Evolutionary conservation across 306 rosid genomes (phyloP).

Genomic region (Prunus fruticosa): DNA sequence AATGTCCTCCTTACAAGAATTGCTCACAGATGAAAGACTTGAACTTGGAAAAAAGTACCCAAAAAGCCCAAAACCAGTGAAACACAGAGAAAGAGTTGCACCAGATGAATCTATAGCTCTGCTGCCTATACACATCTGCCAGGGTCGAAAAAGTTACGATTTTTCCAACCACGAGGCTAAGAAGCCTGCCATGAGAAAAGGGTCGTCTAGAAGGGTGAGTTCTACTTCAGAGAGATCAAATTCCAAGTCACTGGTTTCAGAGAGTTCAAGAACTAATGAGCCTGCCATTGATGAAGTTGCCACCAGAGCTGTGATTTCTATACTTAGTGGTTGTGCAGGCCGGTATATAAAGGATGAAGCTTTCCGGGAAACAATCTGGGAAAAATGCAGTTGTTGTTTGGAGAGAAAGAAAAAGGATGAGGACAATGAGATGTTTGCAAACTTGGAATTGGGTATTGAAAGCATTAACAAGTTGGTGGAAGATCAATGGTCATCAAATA

Average conservation of each 20-base stretch:
- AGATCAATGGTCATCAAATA: slow-evolving; percentile 26
- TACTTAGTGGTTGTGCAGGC: slow-evolving; percentile 64
- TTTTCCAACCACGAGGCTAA: slow-evolving; percentile 24
- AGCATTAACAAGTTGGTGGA: slow-evolving; percentile 53
- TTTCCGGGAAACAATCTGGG: slow-evolving; percentile 45
- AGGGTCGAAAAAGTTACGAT: slow-evolving; percentile 27
- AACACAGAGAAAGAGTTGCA: slow-evolving; percentile 15
- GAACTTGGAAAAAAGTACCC: slow-evolving; percentile 13
- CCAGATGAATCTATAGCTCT: slow-evolving; percentile 15
- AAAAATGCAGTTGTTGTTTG: slow-evolving; percentile 56
- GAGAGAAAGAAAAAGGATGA: slow-evolving; percentile 28
- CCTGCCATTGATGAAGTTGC: slow-evolving; percentile 60
- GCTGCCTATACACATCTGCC: slow-evolving; percentile 48
- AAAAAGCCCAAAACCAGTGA: slow-evolving; percentile 15
- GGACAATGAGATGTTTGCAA: slow-evolving; percentile 35
- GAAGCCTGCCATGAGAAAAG: slow-evolving; percentile 16
- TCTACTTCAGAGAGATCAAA: slow-evolving; percentile 40
- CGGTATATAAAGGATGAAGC: slow-evolving; percentile 47
- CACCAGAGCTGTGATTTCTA: slow-evolving; percentile 56
- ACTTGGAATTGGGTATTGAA: slow-evolving; percentile 46
- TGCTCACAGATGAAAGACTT: slow-evolving; percentile 62
- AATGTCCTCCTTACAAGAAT: slow-evolving; percentile 62
- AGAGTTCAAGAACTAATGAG: slow-evolving; percentile 36
- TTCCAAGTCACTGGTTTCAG: slow-evolving; percentile 35
- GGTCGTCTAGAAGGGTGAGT: slow-evolving; percentile 39